Conservation (phyloP, 2,329 filamentous ascomycete genomes). For the Colletotrichum cuscutae region DNA sequence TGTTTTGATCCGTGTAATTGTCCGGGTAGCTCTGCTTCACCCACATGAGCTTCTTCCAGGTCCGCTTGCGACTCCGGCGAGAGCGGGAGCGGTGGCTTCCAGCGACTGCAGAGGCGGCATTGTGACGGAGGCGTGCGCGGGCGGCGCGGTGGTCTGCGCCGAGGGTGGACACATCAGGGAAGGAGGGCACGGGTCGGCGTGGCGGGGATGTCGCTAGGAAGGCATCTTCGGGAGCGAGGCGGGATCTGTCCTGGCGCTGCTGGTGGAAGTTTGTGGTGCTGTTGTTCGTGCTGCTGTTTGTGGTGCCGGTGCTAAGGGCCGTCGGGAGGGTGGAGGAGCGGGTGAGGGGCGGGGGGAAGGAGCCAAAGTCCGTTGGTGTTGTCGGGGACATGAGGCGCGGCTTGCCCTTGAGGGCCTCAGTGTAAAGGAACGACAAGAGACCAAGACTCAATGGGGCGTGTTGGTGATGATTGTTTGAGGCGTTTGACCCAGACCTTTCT, state of each 20-base stretch:
- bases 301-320: slow-evolving; percentile 37
- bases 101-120: slow-evolving; percentile 29
- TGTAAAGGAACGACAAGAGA: not conserved
- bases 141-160: slow-evolving; percentile 37
- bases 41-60: slow-evolving; percentile 97
- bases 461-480: not conserved
- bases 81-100: slow-evolving; percentile 68
- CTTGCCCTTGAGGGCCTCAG: not conserved
- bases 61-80: slow-evolving; percentile 75
- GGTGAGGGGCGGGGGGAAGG: slow-evolving; percentile 41
- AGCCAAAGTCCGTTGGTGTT: slow-evolving; percentile 32
- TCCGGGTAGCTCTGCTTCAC: slow-evolving; percentile 98
- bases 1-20: slow-evolving; percentile 97
- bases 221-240: slow-evolving; percentile 86
- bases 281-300: slow-evolving; percentile 6
- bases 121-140: slow-evolving; percentile 37
- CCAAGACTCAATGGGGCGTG: slow-evolving; percentile 4
- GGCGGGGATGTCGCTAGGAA: slow-evolving; percentile 73
- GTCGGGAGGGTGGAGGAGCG: slow-evolving; percentile 54
- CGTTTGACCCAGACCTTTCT: slow-evolving; percentile 11
- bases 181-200: slow-evolving; percentile 54
- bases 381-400: slow-evolving; percentile 28
- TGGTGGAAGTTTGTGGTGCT: slow-evolving; percentile 39
- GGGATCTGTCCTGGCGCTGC: slow-evolving; percentile 65
- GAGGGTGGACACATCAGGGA: slow-evolving; percentile 31